Conservation (phyloP, 2,329 filamentous ascomycete genomes). For the Scorias spongiosa region DNA sequence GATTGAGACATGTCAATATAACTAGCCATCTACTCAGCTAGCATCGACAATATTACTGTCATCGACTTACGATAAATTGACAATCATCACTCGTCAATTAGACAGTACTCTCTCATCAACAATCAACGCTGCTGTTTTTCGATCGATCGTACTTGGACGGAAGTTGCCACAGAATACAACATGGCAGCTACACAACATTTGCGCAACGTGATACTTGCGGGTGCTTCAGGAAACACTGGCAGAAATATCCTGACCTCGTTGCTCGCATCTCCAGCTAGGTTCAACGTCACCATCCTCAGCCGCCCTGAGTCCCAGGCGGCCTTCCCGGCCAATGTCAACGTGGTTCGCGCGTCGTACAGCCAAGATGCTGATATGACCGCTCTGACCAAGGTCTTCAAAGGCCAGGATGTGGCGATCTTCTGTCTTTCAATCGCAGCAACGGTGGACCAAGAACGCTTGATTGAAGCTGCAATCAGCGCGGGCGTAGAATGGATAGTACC, state of each 20-base stretch:
- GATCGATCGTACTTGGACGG: no score
- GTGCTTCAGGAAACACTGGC: slow-evolving; percentile 19
- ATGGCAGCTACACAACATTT: slow-evolving; percentile 13
- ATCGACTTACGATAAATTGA: no score
- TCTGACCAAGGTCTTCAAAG: slow-evolving; percentile 10
- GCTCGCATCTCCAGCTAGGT: slow-evolving; percentile 11
- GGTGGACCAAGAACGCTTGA: slow-evolving; percentile 4
- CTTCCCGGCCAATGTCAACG: slow-evolving; percentile 9
- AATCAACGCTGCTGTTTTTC: no score
- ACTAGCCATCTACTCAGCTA: no score
- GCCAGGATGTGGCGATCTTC: slow-evolving; percentile 19
- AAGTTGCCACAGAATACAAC: no score
- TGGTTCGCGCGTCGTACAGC: slow-evolving; percentile 13
- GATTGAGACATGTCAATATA: no score
- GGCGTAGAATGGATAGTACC: slow-evolving; percentile 16
- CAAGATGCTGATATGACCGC: slow-evolving; percentile 6
- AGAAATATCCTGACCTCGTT: slow-evolving; percentile 19
- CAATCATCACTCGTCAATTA: no score
- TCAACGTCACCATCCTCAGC: slow-evolving; percentile 23
- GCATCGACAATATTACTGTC: no score
- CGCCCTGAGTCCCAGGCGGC: slow-evolving; percentile 25
- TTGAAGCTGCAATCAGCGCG: slow-evolving; percentile 12
- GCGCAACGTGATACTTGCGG: slow-evolving; percentile 11
- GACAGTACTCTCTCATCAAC: no score
- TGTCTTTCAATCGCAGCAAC: slow-evolving; percentile 13